Evolutionary conservation across 495 filamentous ascomycete genomes (phyloP).

Genomic region (Penicillium fimorum): DNA sequence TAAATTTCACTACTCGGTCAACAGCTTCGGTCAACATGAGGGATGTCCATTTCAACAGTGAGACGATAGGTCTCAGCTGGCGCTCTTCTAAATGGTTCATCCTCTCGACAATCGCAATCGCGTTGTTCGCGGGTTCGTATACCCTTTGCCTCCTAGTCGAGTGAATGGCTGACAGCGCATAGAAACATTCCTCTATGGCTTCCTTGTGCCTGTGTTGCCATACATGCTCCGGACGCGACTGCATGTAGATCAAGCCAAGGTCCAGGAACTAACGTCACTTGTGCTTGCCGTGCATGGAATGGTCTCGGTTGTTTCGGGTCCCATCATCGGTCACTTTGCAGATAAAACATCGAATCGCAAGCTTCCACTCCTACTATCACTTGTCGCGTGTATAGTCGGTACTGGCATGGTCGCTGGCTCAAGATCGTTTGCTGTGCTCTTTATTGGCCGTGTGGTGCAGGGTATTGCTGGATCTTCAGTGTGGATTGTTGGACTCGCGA

Average conservation of each 20-base stretch:
- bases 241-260: constrained; percentile 11
- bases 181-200: constrained; percentile 29
- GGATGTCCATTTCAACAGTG: neutral
- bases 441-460: constrained; percentile 24
- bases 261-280: constrained; percentile 16
- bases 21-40: neutral
- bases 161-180: neutral
- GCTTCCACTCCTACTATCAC: constrained; percentile 10
- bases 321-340: constrained; percentile 21
- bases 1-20: too few species aligned
- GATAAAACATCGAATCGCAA: constrained; percentile 20
- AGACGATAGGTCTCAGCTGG: neutral
- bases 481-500: constrained; percentile 33
- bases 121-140: constrained; percentile 7
- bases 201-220: constrained; percentile 27
- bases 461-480: constrained; percentile 19
- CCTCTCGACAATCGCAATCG: constrained; percentile 3
- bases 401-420: constrained; percentile 5
- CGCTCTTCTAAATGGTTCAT: constrained; percentile 11
- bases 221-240: constrained; percentile 28
- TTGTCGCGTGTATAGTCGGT: constrained; percentile 5
- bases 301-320: constrained; percentile 14
- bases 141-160: neutral
- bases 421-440: constrained; percentile 9
- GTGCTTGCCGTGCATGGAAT: constrained; percentile 20